A percentile compares a stretch with the other conserved stretches of the same genome.
phyloP scores from a whole-genome alignment of 306 rosid genomes.

The Prunus mongolica region DNA sequence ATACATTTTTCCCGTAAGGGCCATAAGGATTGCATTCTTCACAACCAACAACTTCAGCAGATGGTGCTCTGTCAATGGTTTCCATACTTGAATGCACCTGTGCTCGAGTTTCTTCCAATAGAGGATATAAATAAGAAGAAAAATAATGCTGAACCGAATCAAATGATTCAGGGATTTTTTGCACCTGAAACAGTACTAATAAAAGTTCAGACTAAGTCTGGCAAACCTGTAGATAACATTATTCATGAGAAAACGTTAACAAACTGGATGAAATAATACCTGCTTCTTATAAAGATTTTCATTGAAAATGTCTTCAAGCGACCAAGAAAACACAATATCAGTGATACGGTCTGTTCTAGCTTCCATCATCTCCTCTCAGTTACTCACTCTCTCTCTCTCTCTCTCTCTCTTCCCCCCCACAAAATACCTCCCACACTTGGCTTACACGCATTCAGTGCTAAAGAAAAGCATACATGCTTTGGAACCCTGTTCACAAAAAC shows the following conservation, averaged over 20 bases:
- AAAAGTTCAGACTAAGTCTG: background rate
- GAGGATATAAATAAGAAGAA: slow-evolving; percentile 41
- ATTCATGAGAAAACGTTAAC: background rate
- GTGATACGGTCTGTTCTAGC: slow-evolving; percentile 1
- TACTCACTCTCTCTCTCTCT: background rate
- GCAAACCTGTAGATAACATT: no score
- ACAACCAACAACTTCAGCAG: background rate
- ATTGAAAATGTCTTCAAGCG: slow-evolving; percentile 47
- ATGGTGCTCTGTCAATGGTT: background rate
- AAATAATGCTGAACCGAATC: slow-evolving; percentile 40
- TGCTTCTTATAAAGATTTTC: slow-evolving; percentile 32
- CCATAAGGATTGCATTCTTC: background rate
- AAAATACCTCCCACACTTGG: no score
- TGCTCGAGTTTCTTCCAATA: slow-evolving; percentile 70
- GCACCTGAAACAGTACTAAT: slow-evolving; percentile 30
- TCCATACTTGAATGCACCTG: slow-evolving; percentile 27
- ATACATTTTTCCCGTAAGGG: background rate
- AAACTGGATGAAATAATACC: slow-evolving; percentile 24
- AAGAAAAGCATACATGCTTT: background rate
- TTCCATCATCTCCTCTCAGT: slow-evolving; percentile 7
- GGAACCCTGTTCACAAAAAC: background rate
- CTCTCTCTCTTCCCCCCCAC: no score
- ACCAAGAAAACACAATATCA: slow-evolving; percentile 51
- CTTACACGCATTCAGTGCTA: background rate
- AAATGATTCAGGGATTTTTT: slow-evolving; percentile 43